Percentiles rank a stretch among this genome's conserved stretches.
These are phyloP conservation scores for Botryotinia convoluta DNA, from an alignment of 2,329 filamentous ascomycete species.

Conservation along the genomic window DNA sequence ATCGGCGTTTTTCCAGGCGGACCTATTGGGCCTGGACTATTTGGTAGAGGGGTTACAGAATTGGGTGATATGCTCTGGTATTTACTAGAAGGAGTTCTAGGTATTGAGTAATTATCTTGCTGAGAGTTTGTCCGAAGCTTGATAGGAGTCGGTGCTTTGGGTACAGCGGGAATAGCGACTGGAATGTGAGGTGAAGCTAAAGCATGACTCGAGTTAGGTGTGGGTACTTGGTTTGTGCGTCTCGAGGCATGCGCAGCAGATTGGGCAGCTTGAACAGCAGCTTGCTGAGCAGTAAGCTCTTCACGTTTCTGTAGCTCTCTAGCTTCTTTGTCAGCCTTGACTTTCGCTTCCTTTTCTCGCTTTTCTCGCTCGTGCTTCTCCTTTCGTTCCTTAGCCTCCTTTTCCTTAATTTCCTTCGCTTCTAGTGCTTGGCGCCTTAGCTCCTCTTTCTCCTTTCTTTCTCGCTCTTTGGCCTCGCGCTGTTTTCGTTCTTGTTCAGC, in stretches of 20 bases:
- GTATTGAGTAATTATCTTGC: constrained; percentile 66
- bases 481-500: constrained; percentile 82
- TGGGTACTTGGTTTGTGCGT: constrained; percentile 46
- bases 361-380: constrained; percentile 59
- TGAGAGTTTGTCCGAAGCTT: constrained; percentile 69
- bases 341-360: constrained; percentile 55
- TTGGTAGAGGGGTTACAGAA: constrained; percentile 60
- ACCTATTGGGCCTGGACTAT: constrained; percentile 62
- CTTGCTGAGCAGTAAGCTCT: constrained; percentile 41
- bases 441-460: constrained; percentile 83
- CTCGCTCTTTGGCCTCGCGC: constrained; percentile 73
- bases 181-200: constrained; percentile 77
- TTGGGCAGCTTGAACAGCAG: constrained; percentile 41
- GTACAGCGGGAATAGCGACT: constrained; percentile 74
- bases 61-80: constrained; percentile 61
- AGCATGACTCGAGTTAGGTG: constrained; percentile 53
- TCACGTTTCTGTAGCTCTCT: constrained; percentile 52
- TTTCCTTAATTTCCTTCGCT: constrained; percentile 63
- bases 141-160: constrained; percentile 78
- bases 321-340: constrained; percentile 44
- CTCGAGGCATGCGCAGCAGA: constrained; percentile 45
- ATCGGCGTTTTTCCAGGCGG: constrained; percentile 56
- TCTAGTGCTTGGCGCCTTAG: constrained; percentile 78
- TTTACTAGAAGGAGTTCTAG: constrained; percentile 59
- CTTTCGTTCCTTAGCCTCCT: constrained; percentile 53